Evolutionary conservation across 257 asterid species (phyloP), one percentile per base, ranked within the genome.

Genomic region (Solanum gracilifrons): DNA sequence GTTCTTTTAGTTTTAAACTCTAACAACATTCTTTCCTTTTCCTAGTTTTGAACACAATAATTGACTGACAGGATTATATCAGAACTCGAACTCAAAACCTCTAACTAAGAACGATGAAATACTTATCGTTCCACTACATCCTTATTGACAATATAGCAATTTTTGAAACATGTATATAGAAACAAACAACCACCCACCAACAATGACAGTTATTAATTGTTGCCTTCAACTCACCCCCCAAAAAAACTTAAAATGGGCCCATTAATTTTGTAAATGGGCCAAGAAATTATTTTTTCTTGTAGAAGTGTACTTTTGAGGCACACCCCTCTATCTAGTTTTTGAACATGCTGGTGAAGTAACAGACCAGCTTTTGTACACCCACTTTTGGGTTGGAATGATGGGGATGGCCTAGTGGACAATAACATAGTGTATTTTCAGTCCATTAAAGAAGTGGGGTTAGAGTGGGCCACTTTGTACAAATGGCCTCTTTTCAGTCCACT

Each of bases 141-240:
- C 2, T 2, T 9, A 20, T 2, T 5, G 16, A 20, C 0, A 6
- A 7, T 25, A 41, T 25, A 79, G 25, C 64, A 41, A 46, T 41
- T 35, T 35, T 84, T 84, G 79, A 20, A 37, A 39, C 13, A 85
- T 36, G 64, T 27, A 85, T 66, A 2, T 39, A 39, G 85, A 60
- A 85, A 85, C 74, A 71, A 79, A 72, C 84, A 90, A 86, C 92
- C 92, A 87, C 66, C 91, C 87, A 89, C 91, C 93, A 92, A 91
- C 93, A 91, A 9, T 46, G 89, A 88, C 86, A 89, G 89, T 79
- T 36, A 89, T 84, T 37, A 31, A 75, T 76, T 84, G 80, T 87
- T 87, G 86, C 90, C 89, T 39, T 85, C 79, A 31, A 72, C 74
- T 35, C 29, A 37, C 33, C 13, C 43, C 35, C 46, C 8, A 60